Conservation (phyloP, 192 early-diverging fungal genomes). For the Podila minutissima region DNA sequence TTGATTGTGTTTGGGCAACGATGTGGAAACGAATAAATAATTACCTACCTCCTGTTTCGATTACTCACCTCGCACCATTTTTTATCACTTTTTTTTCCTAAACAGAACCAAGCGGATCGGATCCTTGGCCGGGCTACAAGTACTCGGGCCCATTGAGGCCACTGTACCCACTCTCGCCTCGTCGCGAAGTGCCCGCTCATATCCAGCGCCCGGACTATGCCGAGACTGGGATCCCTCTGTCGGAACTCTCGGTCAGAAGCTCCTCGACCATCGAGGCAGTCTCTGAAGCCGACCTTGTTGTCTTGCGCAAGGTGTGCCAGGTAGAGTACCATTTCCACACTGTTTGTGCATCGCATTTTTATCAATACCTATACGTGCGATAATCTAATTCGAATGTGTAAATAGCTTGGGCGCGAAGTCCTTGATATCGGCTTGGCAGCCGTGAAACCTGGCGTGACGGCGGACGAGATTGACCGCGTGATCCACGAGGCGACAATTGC, state of each 20-base stretch:
- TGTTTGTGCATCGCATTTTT: not conserved
- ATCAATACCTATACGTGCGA: not conserved
- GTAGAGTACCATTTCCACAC: slow-evolving; percentile 45
- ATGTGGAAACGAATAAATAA: not conserved
- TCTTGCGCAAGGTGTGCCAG: slow-evolving; percentile 82
- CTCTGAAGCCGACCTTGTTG: slow-evolving; percentile 76
- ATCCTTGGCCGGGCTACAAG: slow-evolving; percentile 47
- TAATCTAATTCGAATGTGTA: not conserved
- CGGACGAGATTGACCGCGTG: slow-evolving; percentile 95
- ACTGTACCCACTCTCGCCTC: slow-evolving; percentile 78
- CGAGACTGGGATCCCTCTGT: slow-evolving; percentile 71
- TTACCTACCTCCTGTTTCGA: not conserved
- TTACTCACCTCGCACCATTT: not conserved
- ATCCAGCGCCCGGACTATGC: slow-evolving; percentile 83
- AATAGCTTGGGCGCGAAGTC: slow-evolving; percentile 86
- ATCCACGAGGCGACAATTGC: slow-evolving; percentile 95
- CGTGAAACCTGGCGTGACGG: slow-evolving; percentile 85
- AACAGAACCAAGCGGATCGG: slow-evolving; percentile 38
- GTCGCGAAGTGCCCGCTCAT: slow-evolving; percentile 67
- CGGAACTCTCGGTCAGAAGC: slow-evolving; percentile 76
- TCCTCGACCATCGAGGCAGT: slow-evolving; percentile 76
- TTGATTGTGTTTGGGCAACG: not conserved
- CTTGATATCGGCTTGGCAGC: slow-evolving; percentile 87
- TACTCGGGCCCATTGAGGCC: slow-evolving; percentile 79
- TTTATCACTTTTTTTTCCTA: not conserved